Evolutionary conservation across 148 eudicot species (phyloP).

Genomic region (Rhododendron vialii): DNA sequence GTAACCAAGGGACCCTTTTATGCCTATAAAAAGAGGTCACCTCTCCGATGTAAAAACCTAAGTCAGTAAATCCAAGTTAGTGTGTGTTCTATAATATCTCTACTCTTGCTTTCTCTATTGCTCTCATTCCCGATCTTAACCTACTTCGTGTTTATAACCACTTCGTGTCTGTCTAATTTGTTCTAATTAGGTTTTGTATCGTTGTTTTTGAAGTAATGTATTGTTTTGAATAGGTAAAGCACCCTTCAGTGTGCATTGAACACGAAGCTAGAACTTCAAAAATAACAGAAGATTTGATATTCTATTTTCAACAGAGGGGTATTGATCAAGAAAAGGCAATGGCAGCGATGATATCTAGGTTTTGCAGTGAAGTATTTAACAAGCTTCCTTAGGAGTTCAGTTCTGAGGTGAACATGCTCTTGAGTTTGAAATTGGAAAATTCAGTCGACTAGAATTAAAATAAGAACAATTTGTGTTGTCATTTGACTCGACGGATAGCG

Average conservation of each 20-base stretch:
- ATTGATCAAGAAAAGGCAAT: constrained; percentile 70
- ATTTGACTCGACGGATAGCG: neutral
- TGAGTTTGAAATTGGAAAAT: constrained; percentile 84
- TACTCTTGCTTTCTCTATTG: too few relatives aligned
- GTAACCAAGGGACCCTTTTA: too few relatives aligned
- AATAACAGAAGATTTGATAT: constrained; percentile 79
- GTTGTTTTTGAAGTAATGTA: too few relatives aligned
- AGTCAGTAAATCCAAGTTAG: too few relatives aligned
- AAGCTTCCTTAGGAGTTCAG: constrained; percentile 89
- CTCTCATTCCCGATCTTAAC: too few relatives aligned
- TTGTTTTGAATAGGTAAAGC: too few relatives aligned
- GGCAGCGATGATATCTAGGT: constrained; percentile 93
- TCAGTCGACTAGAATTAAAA: constrained; percentile 55
- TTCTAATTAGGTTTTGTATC: too few relatives aligned
- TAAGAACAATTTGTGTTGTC: neutral
- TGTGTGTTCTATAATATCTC: too few relatives aligned
- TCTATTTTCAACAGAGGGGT: constrained; percentile 84
- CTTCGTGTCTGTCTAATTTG: too few relatives aligned
- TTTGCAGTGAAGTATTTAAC: constrained; percentile 79
- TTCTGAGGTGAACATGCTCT: constrained; percentile 83
- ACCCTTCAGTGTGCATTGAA: constrained; percentile 60
- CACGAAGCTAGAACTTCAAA: constrained; percentile 93
- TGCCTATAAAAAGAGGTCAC: too few relatives aligned
- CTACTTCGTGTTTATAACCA: too few relatives aligned
- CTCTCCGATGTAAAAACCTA: too few relatives aligned